A percentile compares a stretch with the other conserved stretches of the same genome.
Evolutionary conservation across 805 yeast genomes (phyloP).

Genomic region (Wickerhamiella dianesei): DNA sequence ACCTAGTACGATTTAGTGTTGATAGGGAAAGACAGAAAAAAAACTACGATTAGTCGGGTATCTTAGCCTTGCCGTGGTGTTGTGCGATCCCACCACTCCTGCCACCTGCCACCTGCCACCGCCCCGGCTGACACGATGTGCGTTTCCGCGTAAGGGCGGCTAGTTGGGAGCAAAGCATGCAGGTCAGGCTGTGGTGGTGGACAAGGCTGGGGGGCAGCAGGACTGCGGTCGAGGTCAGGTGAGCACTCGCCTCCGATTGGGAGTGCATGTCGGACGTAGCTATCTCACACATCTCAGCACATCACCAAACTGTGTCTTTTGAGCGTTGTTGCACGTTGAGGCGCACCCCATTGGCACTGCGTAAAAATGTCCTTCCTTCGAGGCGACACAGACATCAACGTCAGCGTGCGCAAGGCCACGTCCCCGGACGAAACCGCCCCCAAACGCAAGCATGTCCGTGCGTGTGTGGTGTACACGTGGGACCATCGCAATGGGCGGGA

Average conservation of each 20-base stretch:
- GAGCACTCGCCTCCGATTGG: neutral
- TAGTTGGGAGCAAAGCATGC: too few relatives aligned
- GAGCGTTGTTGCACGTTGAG: too few relatives aligned
- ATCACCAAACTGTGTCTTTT: neutral
- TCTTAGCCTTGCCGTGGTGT: neutral
- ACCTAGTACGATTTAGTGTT: neutral
- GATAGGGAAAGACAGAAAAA: neutral
- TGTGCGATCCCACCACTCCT: too few relatives aligned
- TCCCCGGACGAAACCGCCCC: slow-evolving; percentile 81
- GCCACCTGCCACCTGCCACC: too few relatives aligned
- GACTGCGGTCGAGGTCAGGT: too few relatives aligned
- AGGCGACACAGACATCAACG: slow-evolving; percentile 27
- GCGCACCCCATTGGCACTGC: neutral
- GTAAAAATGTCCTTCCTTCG: slow-evolving; percentile 22
- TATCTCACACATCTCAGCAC: neutral
- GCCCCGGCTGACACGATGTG: too few relatives aligned
- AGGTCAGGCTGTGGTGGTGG: too few relatives aligned
- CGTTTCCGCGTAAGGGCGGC: too few relatives aligned
- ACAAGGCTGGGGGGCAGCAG: too few relatives aligned
- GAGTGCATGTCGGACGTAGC: neutral
- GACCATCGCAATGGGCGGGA: slow-evolving; percentile 76
- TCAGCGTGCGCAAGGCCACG: slow-evolving; percentile 70
- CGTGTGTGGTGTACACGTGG: slow-evolving; percentile 93
- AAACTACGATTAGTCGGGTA: neutral
- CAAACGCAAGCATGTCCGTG: slow-evolving; percentile 88